Percentiles rank a stretch among this genome's conserved stretches.
phyloP scores from a whole-genome alignment of 192 early-diverging fungal genomes.

The Backusella tuberculispora region DNA sequence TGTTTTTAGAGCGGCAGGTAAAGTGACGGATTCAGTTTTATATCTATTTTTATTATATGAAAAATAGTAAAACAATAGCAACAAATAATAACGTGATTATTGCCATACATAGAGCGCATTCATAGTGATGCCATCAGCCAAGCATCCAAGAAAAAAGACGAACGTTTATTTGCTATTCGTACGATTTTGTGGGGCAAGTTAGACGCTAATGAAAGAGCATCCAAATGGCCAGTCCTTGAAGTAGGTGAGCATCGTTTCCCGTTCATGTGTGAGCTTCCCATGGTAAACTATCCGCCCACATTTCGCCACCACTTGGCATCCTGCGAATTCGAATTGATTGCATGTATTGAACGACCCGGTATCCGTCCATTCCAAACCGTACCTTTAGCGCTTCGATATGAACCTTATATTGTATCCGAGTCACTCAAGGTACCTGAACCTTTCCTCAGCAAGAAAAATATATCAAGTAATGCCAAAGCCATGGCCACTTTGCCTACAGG shows the following conservation, averaged over 20 bases:
- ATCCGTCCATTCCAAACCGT: slow-evolving; percentile 28
- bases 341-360: slow-evolving; percentile 23
- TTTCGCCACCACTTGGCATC: slow-evolving; percentile 24
- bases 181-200: slow-evolving; percentile 35
- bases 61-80: not conserved
- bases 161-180: slow-evolving; percentile 30
- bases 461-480: not conserved
- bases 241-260: slow-evolving; percentile 34
- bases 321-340: slow-evolving; percentile 19
- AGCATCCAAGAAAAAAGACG: not conserved
- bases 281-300: slow-evolving; percentile 38
- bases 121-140: slow-evolving; percentile 21
- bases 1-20: slow-evolving; percentile 34
- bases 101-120: slow-evolving; percentile 16
- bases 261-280: slow-evolving; percentile 37
- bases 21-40: not conserved
- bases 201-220: not conserved
- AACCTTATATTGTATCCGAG: slow-evolving; percentile 12
- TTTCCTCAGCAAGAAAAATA: not conserved
- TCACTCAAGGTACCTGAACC: not conserved
- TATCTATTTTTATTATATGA: not conserved
- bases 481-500: not conserved
- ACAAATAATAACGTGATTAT: not conserved
- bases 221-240: slow-evolving; percentile 31
- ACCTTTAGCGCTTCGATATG: slow-evolving; percentile 3